phyloP scores from a whole-genome alignment of 352 stramenopile species.

The Phytophthora pistaciae region DNA sequence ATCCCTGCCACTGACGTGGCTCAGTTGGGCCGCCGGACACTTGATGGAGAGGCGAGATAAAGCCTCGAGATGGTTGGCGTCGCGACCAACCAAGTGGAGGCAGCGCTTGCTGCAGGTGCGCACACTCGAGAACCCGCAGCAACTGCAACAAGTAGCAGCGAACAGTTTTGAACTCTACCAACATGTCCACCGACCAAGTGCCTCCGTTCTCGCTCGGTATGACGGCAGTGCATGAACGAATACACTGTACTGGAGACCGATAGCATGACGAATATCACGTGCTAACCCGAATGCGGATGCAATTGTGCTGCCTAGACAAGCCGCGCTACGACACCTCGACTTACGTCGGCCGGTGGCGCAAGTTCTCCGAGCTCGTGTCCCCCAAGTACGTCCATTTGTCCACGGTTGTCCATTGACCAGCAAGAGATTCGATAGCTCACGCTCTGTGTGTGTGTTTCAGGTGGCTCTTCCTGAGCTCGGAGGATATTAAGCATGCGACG shows the following conservation, averaged over 20 bases:
- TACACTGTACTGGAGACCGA: not conserved
- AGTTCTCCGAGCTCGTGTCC: conserved; percentile 88
- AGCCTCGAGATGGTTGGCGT: conserved; percentile 20
- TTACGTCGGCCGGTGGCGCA: conserved; percentile 85
- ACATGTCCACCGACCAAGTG: conserved; percentile 40
- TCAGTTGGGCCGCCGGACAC: conserved; percentile 5
- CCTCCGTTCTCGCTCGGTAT: conserved; percentile 49
- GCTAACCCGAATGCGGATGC: not conserved
- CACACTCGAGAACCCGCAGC: conserved; percentile 29
- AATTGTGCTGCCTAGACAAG: conserved; percentile 44
- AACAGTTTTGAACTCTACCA: not conserved
- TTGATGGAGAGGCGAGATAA: conserved; percentile 26
- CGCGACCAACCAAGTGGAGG: conserved; percentile 17
- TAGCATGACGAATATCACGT: not conserved
- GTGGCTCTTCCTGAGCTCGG: conserved; percentile 70
- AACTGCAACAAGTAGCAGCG: conserved; percentile 19
- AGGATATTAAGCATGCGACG: conserved; percentile 69
- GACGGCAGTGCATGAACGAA: not conserved
- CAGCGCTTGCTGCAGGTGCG: not conserved
- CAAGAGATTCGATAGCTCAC: conserved; percentile 5
- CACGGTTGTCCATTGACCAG: not conserved
- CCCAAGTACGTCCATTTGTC: conserved; percentile 50
- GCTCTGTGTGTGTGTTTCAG: conserved; percentile 35
- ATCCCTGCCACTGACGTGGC: conserved; percentile 32
- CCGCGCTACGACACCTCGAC: conserved; percentile 88